Evolutionary conservation across 257 asterid genomes (phyloP), one percentile per base, ranked within the genome.

Genomic region (Thymus quinquecostatus): DNA sequence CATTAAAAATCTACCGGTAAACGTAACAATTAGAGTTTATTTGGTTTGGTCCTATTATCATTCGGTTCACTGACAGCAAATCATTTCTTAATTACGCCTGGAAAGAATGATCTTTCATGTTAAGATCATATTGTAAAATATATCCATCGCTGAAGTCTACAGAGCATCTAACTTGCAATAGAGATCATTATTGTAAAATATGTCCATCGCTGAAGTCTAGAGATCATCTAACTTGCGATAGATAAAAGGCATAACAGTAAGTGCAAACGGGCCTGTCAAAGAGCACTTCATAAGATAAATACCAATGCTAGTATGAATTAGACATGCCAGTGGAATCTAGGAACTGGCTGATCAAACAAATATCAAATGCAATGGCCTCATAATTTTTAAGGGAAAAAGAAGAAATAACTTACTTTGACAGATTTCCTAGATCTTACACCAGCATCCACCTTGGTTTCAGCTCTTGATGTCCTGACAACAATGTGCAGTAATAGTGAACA

Each of bases 381-480:
- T 34, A 48, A 59, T 75, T 60, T 47, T 58, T 48, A 4, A 32
- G 66, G 69, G 49, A 8, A 43, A 36, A 53, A 53, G 63, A 28
- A 27, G 21, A 54, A 76, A 68, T 63, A 74, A 79, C 92, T 84
- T 73, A 90, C 96, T 76, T 82, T 86, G 75, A 77, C 45, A 73
- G 89, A 77, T 83, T 79, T 88, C 79, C 81, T 79, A 71, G 85
- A 62, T 50, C 60, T 64, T 43, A 77, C 85, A 70, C 79, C 83
- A 58, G 79, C 55, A 72, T 81, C 81, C 74, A 65, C 75, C 75
- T 82, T 84, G 34, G 74, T 60, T 74, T 73, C 86, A 83, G 86
- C 78, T 71, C 82, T 87, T 50, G 95, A 78, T 60, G 84, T 72
- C 95, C 98, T 92, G 79, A 64, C 54, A 66, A 73, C 55, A 48